These are phyloP conservation scores for Apiospora kogelbergensis DNA, from an alignment of 2,329 filamentous ascomycete species.

Conservation along the genomic window DNA sequence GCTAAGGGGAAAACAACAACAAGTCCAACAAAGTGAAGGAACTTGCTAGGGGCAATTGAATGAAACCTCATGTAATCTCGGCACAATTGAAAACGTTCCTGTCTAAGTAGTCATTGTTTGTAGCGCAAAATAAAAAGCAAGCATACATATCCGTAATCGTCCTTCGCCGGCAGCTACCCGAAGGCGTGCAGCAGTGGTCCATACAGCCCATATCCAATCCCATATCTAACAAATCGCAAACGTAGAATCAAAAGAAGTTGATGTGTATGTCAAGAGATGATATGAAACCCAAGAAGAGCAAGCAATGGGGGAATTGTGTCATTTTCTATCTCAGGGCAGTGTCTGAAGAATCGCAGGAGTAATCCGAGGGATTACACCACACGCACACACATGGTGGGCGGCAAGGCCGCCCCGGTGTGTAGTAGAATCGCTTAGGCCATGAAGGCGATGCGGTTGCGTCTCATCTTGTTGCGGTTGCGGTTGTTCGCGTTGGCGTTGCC, in stretches of 20 bases:
- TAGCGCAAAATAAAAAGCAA: not conserved
- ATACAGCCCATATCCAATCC: not conserved
- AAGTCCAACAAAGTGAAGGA: not conserved
- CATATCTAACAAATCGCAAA: not conserved
- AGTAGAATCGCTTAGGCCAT: not conserved
- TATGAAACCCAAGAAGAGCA: not conserved
- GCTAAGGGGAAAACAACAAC: not conserved
- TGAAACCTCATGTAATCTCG: not conserved
- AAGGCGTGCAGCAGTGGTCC: not conserved
- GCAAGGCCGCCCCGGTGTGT: not conserved
- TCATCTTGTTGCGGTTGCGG: not conserved
- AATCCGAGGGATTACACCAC: not conserved
- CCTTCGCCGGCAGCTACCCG: not conserved
- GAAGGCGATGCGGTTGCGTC: not conserved
- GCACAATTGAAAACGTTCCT: not conserved
- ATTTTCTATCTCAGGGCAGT: not conserved
- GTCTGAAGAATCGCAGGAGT: not conserved
- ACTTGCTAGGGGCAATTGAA: not conserved
- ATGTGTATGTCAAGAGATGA: not conserved
- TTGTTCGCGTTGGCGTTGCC: conserved; percentile 11
- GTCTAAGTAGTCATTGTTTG: not conserved
- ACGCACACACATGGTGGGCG: not conserved
- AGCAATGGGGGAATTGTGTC: not conserved
- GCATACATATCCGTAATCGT: not conserved
- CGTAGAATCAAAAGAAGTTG: not conserved